phyloP scores from a whole-genome alignment of 139 green algal genomes.

The Pycnococcus provasolii region DNA sequence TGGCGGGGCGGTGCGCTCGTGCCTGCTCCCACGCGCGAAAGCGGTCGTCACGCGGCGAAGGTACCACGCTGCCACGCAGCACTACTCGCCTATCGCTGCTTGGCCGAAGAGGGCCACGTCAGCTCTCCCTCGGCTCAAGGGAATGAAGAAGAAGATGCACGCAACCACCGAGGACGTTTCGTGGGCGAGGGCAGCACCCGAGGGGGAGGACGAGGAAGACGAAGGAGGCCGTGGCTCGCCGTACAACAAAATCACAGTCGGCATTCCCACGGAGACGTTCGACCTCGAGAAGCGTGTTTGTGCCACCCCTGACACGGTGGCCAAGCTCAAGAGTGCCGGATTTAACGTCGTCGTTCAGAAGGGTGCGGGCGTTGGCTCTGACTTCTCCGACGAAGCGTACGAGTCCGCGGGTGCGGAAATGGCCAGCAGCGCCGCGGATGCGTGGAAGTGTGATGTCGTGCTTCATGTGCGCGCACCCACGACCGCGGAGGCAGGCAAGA shows the following conservation, averaged over 20 bases:
- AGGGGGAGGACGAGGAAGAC: too few relatives aligned
- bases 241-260: conserved; percentile 2
- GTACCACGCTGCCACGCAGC: too few relatives aligned
- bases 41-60: too few relatives aligned
- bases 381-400: conserved; percentile 35
- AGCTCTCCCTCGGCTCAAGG: too few relatives aligned
- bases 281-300: conserved; percentile 15
- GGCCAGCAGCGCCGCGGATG: not conserved
- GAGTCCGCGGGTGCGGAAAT: conserved; percentile 3
- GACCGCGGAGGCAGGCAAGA: conserved; percentile 1
- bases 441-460: conserved; percentile 5
- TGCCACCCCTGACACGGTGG: conserved; percentile 3
- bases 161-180: too few relatives aligned
- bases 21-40: too few relatives aligned
- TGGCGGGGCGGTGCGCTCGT: too few relatives aligned
- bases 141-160: too few relatives aligned
- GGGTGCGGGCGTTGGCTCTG: conserved; percentile 42
- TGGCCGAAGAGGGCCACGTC: too few relatives aligned
- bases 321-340: conserved; percentile 46
- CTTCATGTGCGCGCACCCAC: conserved; percentile 3
- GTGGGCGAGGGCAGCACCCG: too few relatives aligned
- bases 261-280: conserved; percentile 14
- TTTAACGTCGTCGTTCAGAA: conserved; percentile 63
- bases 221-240: not conserved
- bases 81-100: too few relatives aligned